These are phyloP conservation scores for Hemisphaericaspora nanyangensis DNA, from an alignment of 805 yeast species.

Conservation along the genomic window DNA sequence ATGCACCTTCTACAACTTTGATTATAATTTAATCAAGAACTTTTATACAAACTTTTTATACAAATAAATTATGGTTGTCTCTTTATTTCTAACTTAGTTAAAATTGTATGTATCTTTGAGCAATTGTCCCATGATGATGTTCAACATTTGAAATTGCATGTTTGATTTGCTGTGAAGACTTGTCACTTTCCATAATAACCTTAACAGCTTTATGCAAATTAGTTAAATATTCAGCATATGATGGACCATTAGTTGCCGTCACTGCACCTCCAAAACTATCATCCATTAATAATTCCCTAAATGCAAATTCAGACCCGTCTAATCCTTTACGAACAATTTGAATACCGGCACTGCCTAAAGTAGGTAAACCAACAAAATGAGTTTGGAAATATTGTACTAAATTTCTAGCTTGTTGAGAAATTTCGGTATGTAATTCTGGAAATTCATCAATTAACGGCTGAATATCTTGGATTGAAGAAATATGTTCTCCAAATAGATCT, in stretches of 20 bases:
- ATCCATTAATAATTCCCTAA: constrained; percentile 65
- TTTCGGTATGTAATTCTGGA: constrained; percentile 66
- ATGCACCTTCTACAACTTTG: no score
- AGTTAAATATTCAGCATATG: constrained; percentile 64
- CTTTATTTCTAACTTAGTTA: no score
- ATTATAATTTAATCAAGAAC: no score
- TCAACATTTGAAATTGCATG: constrained; percentile 24
- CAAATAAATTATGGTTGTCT: no score
- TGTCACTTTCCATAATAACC: constrained; percentile 48
- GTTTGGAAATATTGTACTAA: constrained; percentile 52
- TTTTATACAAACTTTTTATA: no score
- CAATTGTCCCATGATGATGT: constrained; percentile 29
- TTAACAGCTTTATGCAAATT: constrained; percentile 63
- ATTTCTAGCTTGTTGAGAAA: constrained; percentile 65
- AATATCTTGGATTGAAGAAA: constrained; percentile 43
- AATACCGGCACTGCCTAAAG: constrained; percentile 38
- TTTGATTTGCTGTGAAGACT: constrained; percentile 24
- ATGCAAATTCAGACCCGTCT: constrained; percentile 53
- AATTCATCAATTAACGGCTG: constrained; percentile 52
- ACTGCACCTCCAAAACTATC: constrained; percentile 49
- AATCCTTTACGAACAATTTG: constrained; percentile 61
- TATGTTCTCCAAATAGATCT: constrained; percentile 66
- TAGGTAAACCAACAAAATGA: constrained; percentile 23
- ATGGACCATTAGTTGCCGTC: constrained; percentile 37
- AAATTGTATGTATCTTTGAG: constrained; percentile 37